These are phyloP conservation scores for Brassica balearica DNA, from an alignment of 441 rosid species.

Conservation along the genomic window DNA sequence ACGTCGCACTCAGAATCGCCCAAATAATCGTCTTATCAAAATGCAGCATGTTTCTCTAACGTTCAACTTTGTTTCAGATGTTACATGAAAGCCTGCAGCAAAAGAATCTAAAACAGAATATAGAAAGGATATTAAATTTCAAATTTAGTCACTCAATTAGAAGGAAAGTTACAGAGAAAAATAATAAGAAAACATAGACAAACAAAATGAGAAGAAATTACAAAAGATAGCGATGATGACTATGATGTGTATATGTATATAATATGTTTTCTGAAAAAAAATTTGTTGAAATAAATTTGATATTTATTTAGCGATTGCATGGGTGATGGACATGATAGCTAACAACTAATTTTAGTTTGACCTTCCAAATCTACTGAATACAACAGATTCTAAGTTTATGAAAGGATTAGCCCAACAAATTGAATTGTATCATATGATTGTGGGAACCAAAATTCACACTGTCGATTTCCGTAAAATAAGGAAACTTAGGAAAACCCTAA, in stretches of 20 bases:
- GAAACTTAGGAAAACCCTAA: no score
- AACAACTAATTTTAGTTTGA: not conserved
- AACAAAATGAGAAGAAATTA: not conserved
- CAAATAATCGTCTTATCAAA: no score
- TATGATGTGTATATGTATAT: not conserved
- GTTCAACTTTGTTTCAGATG: no score
- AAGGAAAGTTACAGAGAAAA: constrained; percentile 9
- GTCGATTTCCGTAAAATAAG: no score
- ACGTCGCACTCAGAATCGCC: not conserved
- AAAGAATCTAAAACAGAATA: constrained; percentile 94
- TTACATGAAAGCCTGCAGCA: no score
- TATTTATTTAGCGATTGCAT: no score
- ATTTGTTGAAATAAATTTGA: not conserved
- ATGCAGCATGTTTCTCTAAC: no score
- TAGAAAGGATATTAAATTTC: constrained; percentile 34
- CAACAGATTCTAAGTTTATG: not conserved
- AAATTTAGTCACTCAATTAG: constrained; percentile 45
- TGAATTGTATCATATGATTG: not conserved
- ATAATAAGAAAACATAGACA: not conserved
- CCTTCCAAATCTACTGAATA: not conserved
- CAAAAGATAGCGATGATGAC: not conserved
- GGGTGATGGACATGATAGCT: no score
- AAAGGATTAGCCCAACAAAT: not conserved
- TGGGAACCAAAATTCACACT: no score
- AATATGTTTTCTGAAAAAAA: not conserved